Evolutionary conservation across 164 flowering plant genomes (phyloP), one percentile per base, ranked within the genome.

Genomic region (Chloranthus sessilifolius): DNA sequence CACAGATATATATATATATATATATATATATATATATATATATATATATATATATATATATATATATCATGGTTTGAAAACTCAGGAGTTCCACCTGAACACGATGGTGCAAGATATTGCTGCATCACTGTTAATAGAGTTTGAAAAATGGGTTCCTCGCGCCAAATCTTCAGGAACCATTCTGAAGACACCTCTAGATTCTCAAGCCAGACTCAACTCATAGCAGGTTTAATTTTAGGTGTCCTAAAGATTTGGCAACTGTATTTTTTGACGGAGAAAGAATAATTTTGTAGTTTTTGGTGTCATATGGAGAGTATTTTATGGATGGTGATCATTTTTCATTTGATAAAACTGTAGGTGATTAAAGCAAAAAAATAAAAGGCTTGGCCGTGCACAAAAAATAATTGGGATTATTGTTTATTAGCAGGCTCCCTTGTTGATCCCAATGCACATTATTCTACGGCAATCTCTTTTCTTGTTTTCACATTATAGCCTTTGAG

Each of bases 71-170:
- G n/a, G n/a, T n/a, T n/a, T n/a, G n/a, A n/a, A 74, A 63, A 86
- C 97, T 27, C 89, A 76, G 69, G 96, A 94, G 67, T 72, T 88
- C 44, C 99, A 89, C 62, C 63, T 89, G 73, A 81, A 70, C 20
- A 94, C 99, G 8, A 94, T 92, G 97, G 76, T 94, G 89, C 99
- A 94, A 76, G 97, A 94, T 61, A 77, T 89, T 60, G 99, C 99
- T 15, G 97, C 99, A 20, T 86, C 96, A 28, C 58, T 94, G 72
- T 61, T 89, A 70, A 94, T 94, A 97, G 86, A 86, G 61, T 94
- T 94, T 62, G 99, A 94, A 64, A 89, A 94, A 60, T 88, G 88
- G 88, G 99, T 89, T 59, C 92, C 89, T 58, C 76, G 80, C 54
- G 97, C 95, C n/a, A 96, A 94, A 63, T 89, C 99, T 39, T 69